phyloP scores from a whole-genome alignment of 768 basidiomycete species.

The Suillus tomentosus region DNA sequence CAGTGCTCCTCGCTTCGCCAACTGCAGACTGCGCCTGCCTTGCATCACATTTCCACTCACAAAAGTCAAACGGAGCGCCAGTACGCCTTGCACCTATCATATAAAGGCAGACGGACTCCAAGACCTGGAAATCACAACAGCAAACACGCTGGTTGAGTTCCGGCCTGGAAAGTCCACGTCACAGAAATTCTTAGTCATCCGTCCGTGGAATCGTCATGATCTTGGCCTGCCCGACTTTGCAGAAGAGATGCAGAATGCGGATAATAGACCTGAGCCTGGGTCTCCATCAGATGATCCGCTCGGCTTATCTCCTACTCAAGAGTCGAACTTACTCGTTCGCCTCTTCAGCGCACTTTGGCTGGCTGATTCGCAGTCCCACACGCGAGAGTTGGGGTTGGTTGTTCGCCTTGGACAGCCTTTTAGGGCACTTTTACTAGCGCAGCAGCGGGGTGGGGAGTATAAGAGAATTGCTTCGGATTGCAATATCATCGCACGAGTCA shows the following conservation, averaged over 20 bases:
- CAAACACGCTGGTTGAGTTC: background rate
- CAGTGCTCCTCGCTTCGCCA: background rate
- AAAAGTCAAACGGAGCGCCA: background rate
- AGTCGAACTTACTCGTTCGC: background rate
- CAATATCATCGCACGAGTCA: background rate
- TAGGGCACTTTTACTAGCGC: background rate
- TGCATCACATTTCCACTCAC: conserved; percentile 1
- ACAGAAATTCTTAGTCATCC: background rate
- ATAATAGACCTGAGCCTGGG: background rate
- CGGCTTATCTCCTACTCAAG: background rate
- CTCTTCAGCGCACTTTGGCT: background rate
- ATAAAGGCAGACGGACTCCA: background rate
- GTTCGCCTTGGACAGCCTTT: background rate
- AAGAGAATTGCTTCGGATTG: background rate
- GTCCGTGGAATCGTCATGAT: background rate
- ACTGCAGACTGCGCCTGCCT: background rate
- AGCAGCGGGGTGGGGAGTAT: background rate
- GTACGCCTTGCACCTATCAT: background rate
- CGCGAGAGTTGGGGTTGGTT: background rate
- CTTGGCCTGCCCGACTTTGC: background rate
- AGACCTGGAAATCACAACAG: background rate
- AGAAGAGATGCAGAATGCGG: background rate
- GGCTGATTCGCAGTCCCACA: background rate
- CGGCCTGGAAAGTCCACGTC: background rate
- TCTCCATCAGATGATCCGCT: background rate